Evolutionary conservation across 192 early-diverging fungal species (phyloP), one percentile per base, ranked within the genome.

Genomic region (Globomyces pollinis-pini): DNA sequence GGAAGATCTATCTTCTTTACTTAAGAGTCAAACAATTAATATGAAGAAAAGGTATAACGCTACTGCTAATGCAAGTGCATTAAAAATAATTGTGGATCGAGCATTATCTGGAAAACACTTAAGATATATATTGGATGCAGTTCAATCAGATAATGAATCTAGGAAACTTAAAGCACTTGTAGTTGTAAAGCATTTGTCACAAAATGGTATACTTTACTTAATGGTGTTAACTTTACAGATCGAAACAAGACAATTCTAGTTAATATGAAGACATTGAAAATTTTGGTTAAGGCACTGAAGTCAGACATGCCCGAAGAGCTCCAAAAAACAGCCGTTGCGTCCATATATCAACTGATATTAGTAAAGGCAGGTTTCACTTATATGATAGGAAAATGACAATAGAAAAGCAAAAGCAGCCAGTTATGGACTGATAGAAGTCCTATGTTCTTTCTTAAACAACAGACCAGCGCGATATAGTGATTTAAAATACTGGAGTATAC

Each of bases 401-500:
- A 58, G 87, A 23, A 88, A 86, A 39, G 69, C 70, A 32, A 59
- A 63, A 9, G 71, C 88, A 1, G 76, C 85, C 13, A 56, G 78
- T 23, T 68, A 79, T 36, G 86, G 84, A 7, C 68, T 90, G 21
- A 49, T 91, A 29, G 74, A 74, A n/a, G 65, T 73, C 5, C 60
- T 91, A 15, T 62, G 73, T 26, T 61, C 57, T 1, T 83, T 87
- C 50, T 66, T 91, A 9, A 68, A 66, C 6, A 60, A 74, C 15
- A 61, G 67, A 3, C 61, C 76, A 7, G 65, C 74, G 18, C 78
- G 71, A 11, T 86, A 83, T 41, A 91, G 82, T 43, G 88, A 91
- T 38, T 70, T 91, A 2, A 86, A 85, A 39, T 90, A 88, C 56
- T 91, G 88, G 88, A 80, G 75, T 9, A 47, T 26, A n/a, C 18